phyloP scores from a whole-genome alignment of 129 eudicot genomes.

The Ambrosia trifida region DNA sequence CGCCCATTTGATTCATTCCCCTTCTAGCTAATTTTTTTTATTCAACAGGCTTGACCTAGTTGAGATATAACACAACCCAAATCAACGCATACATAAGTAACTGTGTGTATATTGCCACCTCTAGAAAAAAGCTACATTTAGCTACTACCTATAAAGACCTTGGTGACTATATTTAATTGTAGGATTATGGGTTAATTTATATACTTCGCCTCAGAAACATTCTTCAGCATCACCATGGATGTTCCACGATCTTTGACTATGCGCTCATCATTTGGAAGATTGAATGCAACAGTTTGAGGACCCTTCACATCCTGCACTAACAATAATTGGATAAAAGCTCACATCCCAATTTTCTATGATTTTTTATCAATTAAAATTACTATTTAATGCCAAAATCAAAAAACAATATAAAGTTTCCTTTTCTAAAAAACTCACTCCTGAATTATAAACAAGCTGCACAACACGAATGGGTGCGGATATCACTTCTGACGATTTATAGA shows the following conservation, averaged over 20 bases:
- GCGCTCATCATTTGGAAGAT: conserved; percentile 93
- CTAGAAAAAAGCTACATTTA: conserved; percentile 3
- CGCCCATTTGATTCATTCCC: neutral
- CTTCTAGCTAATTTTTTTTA: neutral
- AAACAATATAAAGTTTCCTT: conserved; percentile 1
- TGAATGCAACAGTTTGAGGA: conserved; percentile 96
- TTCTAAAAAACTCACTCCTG: conserved; percentile 63
- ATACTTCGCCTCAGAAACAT: conserved; percentile 97
- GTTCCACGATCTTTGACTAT: conserved; percentile 95
- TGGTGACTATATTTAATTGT: neutral
- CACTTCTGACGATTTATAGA: conserved; percentile 76
- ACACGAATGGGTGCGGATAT: conserved; percentile 94
- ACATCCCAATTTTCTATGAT: neutral
- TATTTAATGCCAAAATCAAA: neutral
- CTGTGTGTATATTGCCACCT: conserved; percentile 5
- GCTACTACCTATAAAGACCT: neutral
- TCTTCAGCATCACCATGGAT: conserved; percentile 97
- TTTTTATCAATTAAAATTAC: conserved; percentile 3
- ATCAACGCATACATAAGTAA: neutral
- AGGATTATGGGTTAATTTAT: conserved; percentile 23
- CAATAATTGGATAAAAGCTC: conserved; percentile 6
- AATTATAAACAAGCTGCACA: conserved; percentile 77
- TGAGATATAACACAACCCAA: conserved; percentile 15
- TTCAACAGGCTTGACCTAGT: neutral
- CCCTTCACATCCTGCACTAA: conserved; percentile 89